A percentile compares a stretch with the other conserved stretches of the same genome.
These are phyloP conservation scores for Lodderomyces elongisporus DNA, from an alignment of 1,139 yeast species.

Conservation along the genomic window DNA sequence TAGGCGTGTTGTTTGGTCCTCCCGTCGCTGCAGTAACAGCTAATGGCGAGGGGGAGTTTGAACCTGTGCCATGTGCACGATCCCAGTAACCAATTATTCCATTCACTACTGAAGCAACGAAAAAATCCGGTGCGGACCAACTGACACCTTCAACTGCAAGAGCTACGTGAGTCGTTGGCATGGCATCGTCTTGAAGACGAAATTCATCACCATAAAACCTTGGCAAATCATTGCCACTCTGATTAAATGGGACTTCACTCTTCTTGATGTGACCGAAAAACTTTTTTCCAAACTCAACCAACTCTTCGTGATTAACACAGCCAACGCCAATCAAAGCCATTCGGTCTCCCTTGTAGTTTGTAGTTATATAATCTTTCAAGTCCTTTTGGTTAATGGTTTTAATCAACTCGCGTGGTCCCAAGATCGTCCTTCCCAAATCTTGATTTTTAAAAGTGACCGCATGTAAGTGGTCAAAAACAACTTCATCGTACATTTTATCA, in stretches of 20 bases:
- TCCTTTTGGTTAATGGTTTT: conserved; percentile 73
- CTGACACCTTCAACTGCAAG: conserved; percentile 97
- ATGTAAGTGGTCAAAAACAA: conserved; percentile 93
- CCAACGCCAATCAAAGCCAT: conserved; percentile 98
- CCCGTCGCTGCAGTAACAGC: conserved; percentile 72
- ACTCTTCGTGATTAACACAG: conserved; percentile 79
- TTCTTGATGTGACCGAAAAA: conserved; percentile 73
- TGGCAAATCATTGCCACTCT: conserved; percentile 80
- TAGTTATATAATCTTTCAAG: conserved; percentile 69
- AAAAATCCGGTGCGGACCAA: conserved; percentile 95
- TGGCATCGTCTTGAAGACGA: conserved; percentile 71
- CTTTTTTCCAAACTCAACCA: conserved; percentile 70
- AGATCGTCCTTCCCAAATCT: conserved; percentile 93
- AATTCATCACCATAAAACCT: conserved; percentile 82
- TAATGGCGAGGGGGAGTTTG: conserved; percentile 70
- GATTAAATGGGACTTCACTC: conserved; percentile 58
- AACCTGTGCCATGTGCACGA: conserved; percentile 76
- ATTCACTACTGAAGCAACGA: conserved; percentile 92
- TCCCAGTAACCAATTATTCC: conserved; percentile 98
- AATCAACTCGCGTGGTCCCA: conserved; percentile 91
- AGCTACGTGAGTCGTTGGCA: conserved; percentile 90
- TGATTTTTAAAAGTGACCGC: conserved; percentile 87
- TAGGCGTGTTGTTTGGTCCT: conserved; percentile 44
- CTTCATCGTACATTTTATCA: conserved; percentile 97
- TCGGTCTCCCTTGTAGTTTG: conserved; percentile 92